Conservation (phyloP, 805 yeast genomes). For the Metschnikowia noctiluminum region DNA sequence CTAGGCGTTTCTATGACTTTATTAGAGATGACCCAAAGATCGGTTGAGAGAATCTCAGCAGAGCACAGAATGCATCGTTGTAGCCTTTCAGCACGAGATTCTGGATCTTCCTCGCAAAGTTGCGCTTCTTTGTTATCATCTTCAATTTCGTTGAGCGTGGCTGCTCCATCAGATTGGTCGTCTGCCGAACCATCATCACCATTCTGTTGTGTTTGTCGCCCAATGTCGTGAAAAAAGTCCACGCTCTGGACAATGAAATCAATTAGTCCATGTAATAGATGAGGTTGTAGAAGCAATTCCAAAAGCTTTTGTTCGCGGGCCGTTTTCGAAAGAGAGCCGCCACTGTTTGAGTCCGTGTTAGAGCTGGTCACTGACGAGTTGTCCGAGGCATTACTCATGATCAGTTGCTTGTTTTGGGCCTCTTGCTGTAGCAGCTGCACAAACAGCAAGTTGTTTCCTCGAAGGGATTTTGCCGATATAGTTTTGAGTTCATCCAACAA, state of each 20-base stretch:
- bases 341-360: conserved; percentile 24
- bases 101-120: conserved; percentile 13
- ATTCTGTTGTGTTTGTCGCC: conserved; percentile 3
- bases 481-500: conserved; percentile 32
- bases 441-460: conserved; percentile 33
- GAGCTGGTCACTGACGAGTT: conserved; percentile 34
- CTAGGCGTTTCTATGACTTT: conserved; percentile 41
- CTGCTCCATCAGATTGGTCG: neutral
- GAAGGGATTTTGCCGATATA: conserved; percentile 21
- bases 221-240: conserved; percentile 37
- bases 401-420: conserved; percentile 8
- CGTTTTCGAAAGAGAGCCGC: conserved; percentile 26
- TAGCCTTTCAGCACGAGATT: conserved; percentile 30
- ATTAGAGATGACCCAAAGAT: conserved; percentile 42
- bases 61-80: conserved; percentile 38
- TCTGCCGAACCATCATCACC: conserved; percentile 21
- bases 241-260: conserved; percentile 58
- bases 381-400: conserved; percentile 18
- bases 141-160: conserved; percentile 12
- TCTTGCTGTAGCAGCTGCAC: conserved; percentile 19
- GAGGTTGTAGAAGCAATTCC: conserved; percentile 77
- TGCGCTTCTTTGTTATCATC: conserved; percentile 2
- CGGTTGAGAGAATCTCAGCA: conserved; percentile 39
- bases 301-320: conserved; percentile 53
- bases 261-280: conserved; percentile 63